phyloP scores from a whole-genome alignment of 768 basidiomycete species.

The Gelatoporia subvermispora region DNA sequence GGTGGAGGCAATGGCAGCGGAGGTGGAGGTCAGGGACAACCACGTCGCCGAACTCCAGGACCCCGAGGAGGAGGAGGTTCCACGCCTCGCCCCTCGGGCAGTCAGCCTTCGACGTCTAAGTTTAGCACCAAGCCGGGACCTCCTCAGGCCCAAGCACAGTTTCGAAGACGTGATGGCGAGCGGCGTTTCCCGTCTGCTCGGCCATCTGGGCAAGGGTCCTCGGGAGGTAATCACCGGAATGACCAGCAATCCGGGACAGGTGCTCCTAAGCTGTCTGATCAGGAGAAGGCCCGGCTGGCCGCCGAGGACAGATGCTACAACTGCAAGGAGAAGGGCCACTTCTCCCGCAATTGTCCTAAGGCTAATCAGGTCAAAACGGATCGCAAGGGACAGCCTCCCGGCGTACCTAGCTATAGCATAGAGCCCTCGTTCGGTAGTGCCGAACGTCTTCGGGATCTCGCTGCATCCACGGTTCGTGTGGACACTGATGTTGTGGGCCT shows the following conservation, averaged over 20 bases:
- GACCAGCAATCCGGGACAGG: not conserved
- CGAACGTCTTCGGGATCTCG: not conserved
- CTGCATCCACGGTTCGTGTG: not conserved
- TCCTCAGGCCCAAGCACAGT: not conserved
- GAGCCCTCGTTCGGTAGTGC: not conserved
- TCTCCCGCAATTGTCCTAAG: slow-evolving; percentile 1
- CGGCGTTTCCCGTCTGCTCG: not conserved
- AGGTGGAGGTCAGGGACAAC: not conserved
- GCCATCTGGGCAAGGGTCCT: not conserved
- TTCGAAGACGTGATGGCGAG: not conserved
- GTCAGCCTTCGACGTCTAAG: not conserved
- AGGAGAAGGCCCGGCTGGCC: not conserved
- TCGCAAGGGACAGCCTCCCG: not conserved
- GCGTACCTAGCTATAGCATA: slow-evolving; percentile 1
- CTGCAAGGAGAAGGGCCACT: slow-evolving; percentile 3
- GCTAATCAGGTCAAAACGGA: not conserved
- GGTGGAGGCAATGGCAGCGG: not conserved
- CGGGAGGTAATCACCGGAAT: not conserved
- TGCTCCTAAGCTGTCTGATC: not conserved
- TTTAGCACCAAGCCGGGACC: not conserved
- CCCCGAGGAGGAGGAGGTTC: not conserved
- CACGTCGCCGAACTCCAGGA: not conserved
- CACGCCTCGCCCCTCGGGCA: not conserved
- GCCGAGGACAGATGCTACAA: slow-evolving; percentile 1
- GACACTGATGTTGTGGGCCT: not conserved